Evolutionary conservation across 441 rosid genomes (phyloP).

Genomic region (Adansonia madagascariensis): DNA sequence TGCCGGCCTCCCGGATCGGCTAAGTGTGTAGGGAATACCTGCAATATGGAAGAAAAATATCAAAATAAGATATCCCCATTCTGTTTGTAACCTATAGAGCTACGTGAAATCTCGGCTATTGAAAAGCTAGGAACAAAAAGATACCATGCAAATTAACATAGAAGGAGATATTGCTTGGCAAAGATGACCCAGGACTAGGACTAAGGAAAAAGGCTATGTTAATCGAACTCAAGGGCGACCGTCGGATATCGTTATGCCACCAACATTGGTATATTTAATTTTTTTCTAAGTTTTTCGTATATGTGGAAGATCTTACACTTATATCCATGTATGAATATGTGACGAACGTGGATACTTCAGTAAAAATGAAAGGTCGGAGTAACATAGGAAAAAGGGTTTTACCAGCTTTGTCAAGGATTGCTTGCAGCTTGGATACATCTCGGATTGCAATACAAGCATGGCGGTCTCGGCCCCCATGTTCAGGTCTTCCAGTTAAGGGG

Average conservation of each 20-base stretch:
- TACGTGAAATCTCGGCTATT: background rate
- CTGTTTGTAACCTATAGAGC: background rate
- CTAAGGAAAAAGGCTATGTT: background rate
- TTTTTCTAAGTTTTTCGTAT: too few relatives aligned
- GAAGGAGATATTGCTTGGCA: background rate
- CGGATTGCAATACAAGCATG: constrained; percentile 86
- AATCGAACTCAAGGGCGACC: too few relatives aligned
- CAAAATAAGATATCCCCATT: constrained; percentile 3
- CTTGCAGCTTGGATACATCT: constrained; percentile 75
- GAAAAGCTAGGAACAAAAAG: background rate
- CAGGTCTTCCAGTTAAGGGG: constrained; percentile 84
- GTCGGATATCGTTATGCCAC: too few relatives aligned
- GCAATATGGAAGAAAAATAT: constrained; percentile 25
- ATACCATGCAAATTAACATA: background rate
- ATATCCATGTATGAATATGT: too few relatives aligned
- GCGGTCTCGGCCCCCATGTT: constrained; percentile 93
- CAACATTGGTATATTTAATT: too few relatives aligned
- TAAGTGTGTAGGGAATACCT: constrained; percentile 83
- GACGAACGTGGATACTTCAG: too few relatives aligned
- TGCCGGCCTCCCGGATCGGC: constrained; percentile 91
- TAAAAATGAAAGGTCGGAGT: too few relatives aligned
- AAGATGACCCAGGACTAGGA: background rate
- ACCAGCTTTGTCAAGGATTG: constrained; percentile 82
- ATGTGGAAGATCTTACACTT: too few relatives aligned
- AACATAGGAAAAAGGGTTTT: constrained; percentile 18